phyloP scores from a whole-genome alignment of 2,329 filamentous ascomycete species.

The Exophiala oligosperma region DNA sequence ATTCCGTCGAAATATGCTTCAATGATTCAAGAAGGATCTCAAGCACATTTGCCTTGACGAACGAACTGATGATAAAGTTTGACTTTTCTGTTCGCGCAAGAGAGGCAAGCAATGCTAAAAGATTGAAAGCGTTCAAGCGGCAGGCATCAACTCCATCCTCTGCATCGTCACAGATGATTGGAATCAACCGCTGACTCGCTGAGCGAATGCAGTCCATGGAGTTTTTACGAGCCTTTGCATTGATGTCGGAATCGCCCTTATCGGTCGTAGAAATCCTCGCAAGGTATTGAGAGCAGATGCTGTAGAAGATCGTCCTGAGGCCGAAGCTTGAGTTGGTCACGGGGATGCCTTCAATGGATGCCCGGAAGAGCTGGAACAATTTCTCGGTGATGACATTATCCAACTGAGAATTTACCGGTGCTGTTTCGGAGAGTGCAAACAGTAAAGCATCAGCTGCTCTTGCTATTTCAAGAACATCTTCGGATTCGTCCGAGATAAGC shows the following conservation, averaged over 20 bases:
- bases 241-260: conserved; percentile 46
- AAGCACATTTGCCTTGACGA: conserved; percentile 87
- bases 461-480: conserved; percentile 73
- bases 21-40: conserved; percentile 87
- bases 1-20: conserved; percentile 72
- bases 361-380: conserved; percentile 86
- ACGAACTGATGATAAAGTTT: conserved; percentile 71
- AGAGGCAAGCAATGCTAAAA: conserved; percentile 76
- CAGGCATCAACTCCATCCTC: conserved; percentile 79
- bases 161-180: conserved; percentile 89
- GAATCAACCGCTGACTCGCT: conserved; percentile 78
- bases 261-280: conserved; percentile 59
- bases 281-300: conserved; percentile 85
- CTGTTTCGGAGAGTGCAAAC: conserved; percentile 32
- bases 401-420: conserved; percentile 38
- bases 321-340: conserved; percentile 67
- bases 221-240: conserved; percentile 49
- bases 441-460: conserved; percentile 70
- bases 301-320: conserved; percentile 83
- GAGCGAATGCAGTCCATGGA: conserved; percentile 71
- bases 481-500: conserved; percentile 67
- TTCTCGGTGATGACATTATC: conserved; percentile 82
- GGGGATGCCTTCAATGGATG: conserved; percentile 76
- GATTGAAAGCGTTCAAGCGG: conserved; percentile 79
- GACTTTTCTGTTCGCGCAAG: conserved; percentile 72